Evolutionary conservation across 2,329 filamentous ascomycete species (phyloP), one percentile per base, ranked within the genome.

Genomic region (Pseudonectria buxi): DNA sequence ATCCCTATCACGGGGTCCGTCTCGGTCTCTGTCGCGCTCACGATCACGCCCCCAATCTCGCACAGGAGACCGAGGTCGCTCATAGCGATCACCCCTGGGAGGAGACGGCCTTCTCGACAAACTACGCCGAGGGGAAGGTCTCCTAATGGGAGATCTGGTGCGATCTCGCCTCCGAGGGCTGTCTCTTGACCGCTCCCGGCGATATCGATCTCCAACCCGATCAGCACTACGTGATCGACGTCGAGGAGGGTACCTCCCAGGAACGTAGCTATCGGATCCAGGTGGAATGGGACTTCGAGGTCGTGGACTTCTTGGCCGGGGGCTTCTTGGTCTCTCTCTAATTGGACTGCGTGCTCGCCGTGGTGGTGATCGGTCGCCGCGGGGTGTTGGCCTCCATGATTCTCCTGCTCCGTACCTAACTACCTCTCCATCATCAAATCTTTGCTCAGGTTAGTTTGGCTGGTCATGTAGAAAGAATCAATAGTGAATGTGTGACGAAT

Each of bases 401-500:
- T 78, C 74, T 39, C 74, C 74, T 10, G 75, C 75, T 33, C 74
- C 74, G 53, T 78, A 78, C 50, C 74, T 66, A 44, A 76, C 71
- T 35, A 78, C 75, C 58, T 78, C 74, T 29, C 74, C 74, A 45
- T 78, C 74, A 44, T 78, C 74, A 49, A 74, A 78, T 53, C 74
- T 77, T 40, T 29, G 6, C 3, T 25, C 15, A 14, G 24, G 36
- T 52, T 36, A 47, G 40, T 42, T 14, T 36, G 18, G 29, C 29
- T 26, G 15, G 18, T 30, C 30, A 27, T n/a, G n/a, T n/a, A 29
- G 14, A 16, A 22, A 22, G 28, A 25, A 10, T 34, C 13, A 18
- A 28, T 30, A 18, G n/a, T 18, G 18, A 28, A 7, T n/a, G 6
- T 33, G 16, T 32, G 18, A 29, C 30, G 24, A n/a, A n/a, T n/a